Evolutionary conservation across 768 basidiomycete genomes (phyloP), one percentile per base, ranked within the genome.

Genomic region (Tulasnella calospora): DNA sequence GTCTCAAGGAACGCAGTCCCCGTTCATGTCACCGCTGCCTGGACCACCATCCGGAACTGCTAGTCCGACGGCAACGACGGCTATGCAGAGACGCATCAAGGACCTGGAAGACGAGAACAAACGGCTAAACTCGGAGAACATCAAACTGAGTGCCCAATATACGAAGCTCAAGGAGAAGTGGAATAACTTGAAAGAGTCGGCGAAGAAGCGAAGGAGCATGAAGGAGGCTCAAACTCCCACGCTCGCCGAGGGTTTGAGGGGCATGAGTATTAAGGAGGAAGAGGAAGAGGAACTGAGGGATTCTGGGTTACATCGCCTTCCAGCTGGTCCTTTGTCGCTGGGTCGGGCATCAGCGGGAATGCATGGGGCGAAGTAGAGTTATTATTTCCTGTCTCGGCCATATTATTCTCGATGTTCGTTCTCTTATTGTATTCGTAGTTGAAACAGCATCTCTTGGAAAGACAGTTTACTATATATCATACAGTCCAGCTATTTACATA

Each of bases 151-250:
- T 90, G 86, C 89, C 15, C 92, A 94, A 89, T 94, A 94, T 80
- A 86, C 87, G 30, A 92, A 92, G 81, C 95, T 93, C 84, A 89
- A 92, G 36, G 94, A 95, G 84, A 88, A 93, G 55, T 95, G 94
- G 94, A 92, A 93, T 83, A 94, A 94, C 83, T 86, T 95, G 78
- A 95, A 95, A 83, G 94, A 95, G 82, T 92, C 92, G 36, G 92
- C 93, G 10, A 94, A 91, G 84, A 90, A 92, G 79, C 94, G 95
- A 85, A 93, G 94, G 83, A 92, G 93, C 82, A 91, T 90, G 73
- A 89, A 88, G 81, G 87, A 85, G 19, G 90, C 89, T 75, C 88
- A 87, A 1, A 88, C 88, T 12, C 87, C 87, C 23, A 88, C 87
- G 30, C 86, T 30, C 21, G 74, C 44, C 21, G 82, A 82, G 4